Evolutionary conservation across 768 basidiomycete species (phyloP).

Genomic region (Coprinopsis sp.): DNA sequence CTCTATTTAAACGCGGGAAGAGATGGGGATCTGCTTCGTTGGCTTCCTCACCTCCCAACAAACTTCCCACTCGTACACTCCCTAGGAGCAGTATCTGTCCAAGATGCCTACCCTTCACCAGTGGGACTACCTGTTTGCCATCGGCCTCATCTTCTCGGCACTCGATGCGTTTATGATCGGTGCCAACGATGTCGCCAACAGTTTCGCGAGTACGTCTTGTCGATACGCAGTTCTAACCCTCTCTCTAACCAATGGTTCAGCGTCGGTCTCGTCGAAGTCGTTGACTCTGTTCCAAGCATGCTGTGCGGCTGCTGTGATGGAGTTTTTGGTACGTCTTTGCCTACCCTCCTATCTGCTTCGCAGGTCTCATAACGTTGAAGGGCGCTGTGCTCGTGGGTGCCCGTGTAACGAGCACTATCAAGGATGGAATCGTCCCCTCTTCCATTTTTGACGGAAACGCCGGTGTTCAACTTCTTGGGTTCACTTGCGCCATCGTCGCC

Average conservation of each 20-base stretch:
- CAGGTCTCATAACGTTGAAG: not conserved
- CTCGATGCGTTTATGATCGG: conserved; percentile 22
- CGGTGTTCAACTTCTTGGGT: conserved; percentile 25
- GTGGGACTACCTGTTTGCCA: conserved; percentile 28
- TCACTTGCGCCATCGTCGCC: conserved; percentile 20
- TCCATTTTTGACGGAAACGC: conserved; percentile 22
- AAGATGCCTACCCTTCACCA: conserved; percentile 23
- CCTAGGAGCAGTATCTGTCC: not conserved
- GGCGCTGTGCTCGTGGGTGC: conserved; percentile 24
- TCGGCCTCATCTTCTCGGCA: conserved; percentile 19
- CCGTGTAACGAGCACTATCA: conserved; percentile 24
- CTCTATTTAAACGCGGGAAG: not conserved
- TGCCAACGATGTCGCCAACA: conserved; percentile 26
- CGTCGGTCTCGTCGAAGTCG: conserved; percentile 23
- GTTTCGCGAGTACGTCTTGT: conserved; percentile 15
- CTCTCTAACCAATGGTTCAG: conserved; percentile 3
- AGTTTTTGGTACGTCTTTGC: conserved; percentile 15
- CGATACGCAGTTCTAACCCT: not conserved
- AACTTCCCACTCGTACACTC: not conserved
- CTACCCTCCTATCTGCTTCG: not conserved
- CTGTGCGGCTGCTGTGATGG: conserved; percentile 22
- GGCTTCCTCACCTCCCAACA: not conserved
- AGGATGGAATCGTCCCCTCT: conserved; percentile 24
- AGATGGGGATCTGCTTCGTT: not conserved
- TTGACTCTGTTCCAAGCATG: conserved; percentile 22